Percentiles rank a stretch among this genome's conserved stretches.
Conservation (phyloP, 805 yeast species). For the Sungouiozyma intestinalis region DNA sequence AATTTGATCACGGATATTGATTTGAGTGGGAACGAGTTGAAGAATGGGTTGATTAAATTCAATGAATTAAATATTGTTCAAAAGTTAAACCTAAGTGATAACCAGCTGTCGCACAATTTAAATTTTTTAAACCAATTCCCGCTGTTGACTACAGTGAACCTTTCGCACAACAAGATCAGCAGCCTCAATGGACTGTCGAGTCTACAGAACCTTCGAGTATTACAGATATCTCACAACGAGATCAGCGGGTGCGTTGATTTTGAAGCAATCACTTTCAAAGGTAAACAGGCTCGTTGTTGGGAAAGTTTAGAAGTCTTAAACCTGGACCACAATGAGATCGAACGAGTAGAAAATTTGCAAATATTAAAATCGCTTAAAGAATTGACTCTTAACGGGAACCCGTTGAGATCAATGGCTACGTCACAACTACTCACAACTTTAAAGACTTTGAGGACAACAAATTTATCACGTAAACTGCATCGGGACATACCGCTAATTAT, state of each 20-base stretch:
- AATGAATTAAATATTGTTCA: constrained; percentile 4
- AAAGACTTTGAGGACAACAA: neutral
- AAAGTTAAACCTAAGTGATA: constrained; percentile 9
- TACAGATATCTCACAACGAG: constrained; percentile 16
- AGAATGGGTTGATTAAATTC: constrained; percentile 3
- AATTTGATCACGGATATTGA: constrained; percentile 4
- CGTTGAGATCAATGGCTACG: constrained; percentile 8
- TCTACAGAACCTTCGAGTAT: constrained; percentile 8
- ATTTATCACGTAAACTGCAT: neutral
- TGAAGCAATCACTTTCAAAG: constrained; percentile 9
- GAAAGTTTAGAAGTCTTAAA: constrained; percentile 14
- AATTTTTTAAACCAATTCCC: constrained; percentile 4
- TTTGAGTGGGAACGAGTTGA: constrained; percentile 12
- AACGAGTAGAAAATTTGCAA: constrained; percentile 14
- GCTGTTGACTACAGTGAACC: constrained; percentile 13
- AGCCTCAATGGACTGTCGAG: constrained; percentile 14
- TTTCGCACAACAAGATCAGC: constrained; percentile 16
- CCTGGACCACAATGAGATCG: constrained; percentile 17
- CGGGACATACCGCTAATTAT: neutral
- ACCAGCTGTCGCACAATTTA: constrained; percentile 1
- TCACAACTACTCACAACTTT: neutral
- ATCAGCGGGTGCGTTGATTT: constrained; percentile 20
- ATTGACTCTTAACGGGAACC: constrained; percentile 18
- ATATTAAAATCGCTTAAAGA: constrained; percentile 10
- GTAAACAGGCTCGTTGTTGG: constrained; percentile 12